Evolutionary conservation across 2,329 filamentous ascomycete species (phyloP), one percentile per base, ranked within the genome.

Genomic region (Penicillium polonicum): DNA sequence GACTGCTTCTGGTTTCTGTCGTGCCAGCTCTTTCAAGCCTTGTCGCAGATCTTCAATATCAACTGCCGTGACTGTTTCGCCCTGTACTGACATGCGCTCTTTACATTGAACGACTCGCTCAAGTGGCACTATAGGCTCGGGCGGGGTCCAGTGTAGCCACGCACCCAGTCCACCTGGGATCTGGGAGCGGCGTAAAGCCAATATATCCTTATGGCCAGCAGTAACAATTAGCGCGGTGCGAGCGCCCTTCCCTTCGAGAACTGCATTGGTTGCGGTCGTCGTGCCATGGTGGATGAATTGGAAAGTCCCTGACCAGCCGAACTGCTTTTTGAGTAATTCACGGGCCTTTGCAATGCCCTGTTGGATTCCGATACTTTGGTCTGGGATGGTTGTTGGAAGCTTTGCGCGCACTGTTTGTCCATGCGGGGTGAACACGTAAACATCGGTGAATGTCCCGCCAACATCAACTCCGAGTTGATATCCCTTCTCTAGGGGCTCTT

Each of bases 161-260:
- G 78, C 78, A 1, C 78, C 80, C 10, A 82, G 66, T 3, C 78
- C 78, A 4, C 80, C 80, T 0, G 80, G 79, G n/a, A 82, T 82
- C 55, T 82, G 79, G 21, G 78, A 80, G 27, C 80, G 71, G 9
- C 79, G 70, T 12, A 79, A 68, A 0, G 75, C 75, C 48, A 82
- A 68, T 44, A 82, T 75, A 61, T 81, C 79, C 60, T 80, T 81
- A 67, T 81, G 79, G 4, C 80, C 79, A 2, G 75, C 72, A 1
- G 80, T 82, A 12, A 81, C 78, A 31, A 82, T 69, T 1, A 82
- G 69, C 1, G 74, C 79, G 1, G 79, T 74, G 31, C 75, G 76
- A n/a, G 76, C 78, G 27, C 80, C 80, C 59, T 82, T 81, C 23
- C 76, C 77, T 61, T 82, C 79, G 2, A 82, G 71, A 21, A 82